Percentiles rank a stretch among this genome's conserved stretches.
Conservation (phyloP, 2,329 filamentous ascomycete genomes). For the Penicillium sp. region DNA sequence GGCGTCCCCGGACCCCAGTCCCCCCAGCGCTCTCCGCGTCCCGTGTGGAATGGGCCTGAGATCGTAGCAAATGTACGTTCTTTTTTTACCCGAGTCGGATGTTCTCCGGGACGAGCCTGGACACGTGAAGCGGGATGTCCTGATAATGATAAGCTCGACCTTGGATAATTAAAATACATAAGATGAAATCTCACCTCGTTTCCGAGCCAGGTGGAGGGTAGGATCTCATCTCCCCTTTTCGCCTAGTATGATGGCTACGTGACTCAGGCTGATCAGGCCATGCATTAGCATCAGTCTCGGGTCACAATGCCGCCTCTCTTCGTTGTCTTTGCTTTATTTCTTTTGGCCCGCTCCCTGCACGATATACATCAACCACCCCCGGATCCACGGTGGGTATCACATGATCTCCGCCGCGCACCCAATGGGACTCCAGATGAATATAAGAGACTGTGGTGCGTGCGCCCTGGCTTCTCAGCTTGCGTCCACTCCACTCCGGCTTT, state of each 20-base stretch:
- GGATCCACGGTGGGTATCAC: slow-evolving; percentile 22
- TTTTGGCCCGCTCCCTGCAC: not conserved
- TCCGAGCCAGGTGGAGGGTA: not conserved
- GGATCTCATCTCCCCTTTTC: slow-evolving; percentile 15
- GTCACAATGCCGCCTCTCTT: not conserved
- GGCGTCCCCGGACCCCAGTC: not conserved
- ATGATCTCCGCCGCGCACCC: slow-evolving; percentile 19
- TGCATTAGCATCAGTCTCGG: not conserved
- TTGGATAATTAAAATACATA: slow-evolving; percentile 23
- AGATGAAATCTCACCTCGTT: not conserved
- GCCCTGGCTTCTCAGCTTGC: not conserved
- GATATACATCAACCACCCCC: slow-evolving; percentile 1
- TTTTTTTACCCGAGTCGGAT: not conserved
- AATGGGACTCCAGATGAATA: slow-evolving; percentile 12
- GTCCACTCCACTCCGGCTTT: slow-evolving; percentile 18
- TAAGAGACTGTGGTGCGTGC: slow-evolving; percentile 1
- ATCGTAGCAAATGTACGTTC: not conserved
- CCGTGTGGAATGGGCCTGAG: not conserved
- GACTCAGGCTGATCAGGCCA: not conserved
- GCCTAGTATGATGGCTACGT: slow-evolving; percentile 9
- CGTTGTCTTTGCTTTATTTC: not conserved
- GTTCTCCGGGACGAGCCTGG: not conserved
- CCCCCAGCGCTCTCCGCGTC: not conserved
- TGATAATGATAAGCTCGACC: slow-evolving; percentile 12
- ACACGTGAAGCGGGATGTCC: slow-evolving; percentile 17